Evolutionary conservation across 2,329 filamentous ascomycete genomes (phyloP).

Genomic region (Aureobasidium leucospermi): DNA sequence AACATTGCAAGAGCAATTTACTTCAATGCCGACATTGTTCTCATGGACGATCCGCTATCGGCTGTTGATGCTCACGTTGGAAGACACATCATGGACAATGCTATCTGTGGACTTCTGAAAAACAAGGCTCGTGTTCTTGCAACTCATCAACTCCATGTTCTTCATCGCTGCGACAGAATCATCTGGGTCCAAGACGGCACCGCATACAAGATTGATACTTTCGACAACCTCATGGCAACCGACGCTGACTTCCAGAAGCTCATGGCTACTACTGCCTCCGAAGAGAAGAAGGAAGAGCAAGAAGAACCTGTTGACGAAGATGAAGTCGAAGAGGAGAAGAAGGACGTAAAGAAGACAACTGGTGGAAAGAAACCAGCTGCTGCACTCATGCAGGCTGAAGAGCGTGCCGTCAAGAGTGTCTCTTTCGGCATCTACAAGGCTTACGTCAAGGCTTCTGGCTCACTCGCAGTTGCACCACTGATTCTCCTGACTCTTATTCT

Average conservation of each 20-base stretch:
- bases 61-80: conserved; percentile 54
- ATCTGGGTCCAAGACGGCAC: conserved; percentile 86
- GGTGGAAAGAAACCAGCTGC: conserved; percentile 43
- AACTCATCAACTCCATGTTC: conserved; percentile 90
- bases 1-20: conserved; percentile 81
- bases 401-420: conserved; percentile 67
- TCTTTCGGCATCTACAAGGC: conserved; percentile 71
- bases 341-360: conserved; percentile 45
- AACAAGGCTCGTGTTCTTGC: conserved; percentile 87
- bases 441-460: conserved; percentile 70
- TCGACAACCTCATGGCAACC: conserved; percentile 74
- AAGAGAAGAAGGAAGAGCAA: conserved; percentile 45
- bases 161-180: conserved; percentile 83
- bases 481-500: conserved; percentile 59
- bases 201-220: conserved; percentile 81
- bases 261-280: conserved; percentile 71
- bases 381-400: conserved; percentile 65
- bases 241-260: conserved; percentile 73
- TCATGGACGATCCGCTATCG: conserved; percentile 59
- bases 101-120: conserved; percentile 80
- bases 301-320: conserved; percentile 45
- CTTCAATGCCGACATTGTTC: conserved; percentile 54
- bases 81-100: conserved; percentile 78
- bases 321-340: conserved; percentile 52
- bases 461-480: conserved; percentile 58